Percentiles rank a stretch among this genome's conserved stretches.
Evolutionary conservation across 176 grass and related monocot species (phyloP).

Genomic region (Puya raimondii): DNA sequence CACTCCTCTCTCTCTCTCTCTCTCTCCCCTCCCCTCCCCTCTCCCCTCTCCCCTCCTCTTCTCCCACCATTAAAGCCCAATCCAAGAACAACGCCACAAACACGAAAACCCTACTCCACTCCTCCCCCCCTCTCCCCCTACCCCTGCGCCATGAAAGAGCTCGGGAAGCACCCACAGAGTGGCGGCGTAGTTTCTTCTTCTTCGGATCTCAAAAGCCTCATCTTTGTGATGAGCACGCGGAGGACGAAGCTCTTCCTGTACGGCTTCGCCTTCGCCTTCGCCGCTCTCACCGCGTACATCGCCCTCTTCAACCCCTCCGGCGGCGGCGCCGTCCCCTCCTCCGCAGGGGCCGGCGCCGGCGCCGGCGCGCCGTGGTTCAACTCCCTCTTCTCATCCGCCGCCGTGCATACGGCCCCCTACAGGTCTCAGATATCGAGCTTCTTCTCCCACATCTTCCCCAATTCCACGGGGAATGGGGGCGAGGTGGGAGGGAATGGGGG

Average conservation of each 20-base stretch:
- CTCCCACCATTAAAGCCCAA: neutral
- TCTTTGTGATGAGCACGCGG: neutral
- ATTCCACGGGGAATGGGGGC: constrained; percentile 28
- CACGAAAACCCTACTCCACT: neutral
- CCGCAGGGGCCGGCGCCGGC: constrained; percentile 30
- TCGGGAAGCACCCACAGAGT: constrained; percentile 12
- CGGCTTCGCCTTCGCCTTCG: constrained; percentile 50
- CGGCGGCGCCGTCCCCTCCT: constrained; percentile 11
- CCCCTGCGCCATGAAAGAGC: constrained; percentile 26
- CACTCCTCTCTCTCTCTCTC: neutral
- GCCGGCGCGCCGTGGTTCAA: constrained; percentile 42
- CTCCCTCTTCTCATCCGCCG: constrained; percentile 50
- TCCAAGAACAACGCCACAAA: neutral
- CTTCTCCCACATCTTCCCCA: constrained; percentile 57
- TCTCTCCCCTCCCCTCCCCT: neutral
- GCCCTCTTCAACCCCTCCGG: constrained; percentile 45
- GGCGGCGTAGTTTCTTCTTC: neutral
- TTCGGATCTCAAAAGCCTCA: constrained; percentile 19
- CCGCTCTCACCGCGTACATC: constrained; percentile 45
- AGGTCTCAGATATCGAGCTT: constrained; percentile 47
- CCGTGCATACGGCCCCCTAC: constrained; percentile 35
- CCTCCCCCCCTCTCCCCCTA: neutral
- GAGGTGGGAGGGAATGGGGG: neutral
- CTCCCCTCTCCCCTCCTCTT: neutral
- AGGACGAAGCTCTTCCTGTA: constrained; percentile 63